Evolutionary conservation across 139 green algal genomes (phyloP).

Genomic region (Coccomyxa sp.): DNA sequence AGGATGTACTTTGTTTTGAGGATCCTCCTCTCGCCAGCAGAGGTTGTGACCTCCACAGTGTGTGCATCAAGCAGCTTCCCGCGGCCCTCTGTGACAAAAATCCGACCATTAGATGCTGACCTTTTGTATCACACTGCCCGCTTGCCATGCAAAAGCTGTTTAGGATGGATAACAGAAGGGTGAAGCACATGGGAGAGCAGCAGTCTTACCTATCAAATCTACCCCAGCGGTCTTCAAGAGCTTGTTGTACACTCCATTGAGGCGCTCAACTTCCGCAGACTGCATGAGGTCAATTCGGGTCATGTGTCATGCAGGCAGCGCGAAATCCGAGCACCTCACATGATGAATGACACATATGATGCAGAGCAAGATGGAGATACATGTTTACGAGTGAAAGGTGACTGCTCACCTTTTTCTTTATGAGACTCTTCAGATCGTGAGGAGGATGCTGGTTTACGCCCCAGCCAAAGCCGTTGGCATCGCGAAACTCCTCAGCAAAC

Average conservation of each 20-base stretch:
- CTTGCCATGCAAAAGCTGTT: background rate
- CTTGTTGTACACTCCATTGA: constrained; percentile 90
- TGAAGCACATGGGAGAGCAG: background rate
- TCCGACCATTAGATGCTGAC: background rate
- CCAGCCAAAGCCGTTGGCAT: constrained; percentile 86
- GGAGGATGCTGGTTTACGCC: constrained; percentile 9
- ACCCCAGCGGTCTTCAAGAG: constrained; percentile 75
- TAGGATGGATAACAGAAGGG: background rate
- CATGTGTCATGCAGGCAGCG: too few relatives aligned
- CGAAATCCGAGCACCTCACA: too few relatives aligned
- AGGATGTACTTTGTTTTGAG: constrained; percentile 77
- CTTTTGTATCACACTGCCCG: background rate
- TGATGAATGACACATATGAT: too few relatives aligned
- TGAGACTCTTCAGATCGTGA: constrained; percentile 45
- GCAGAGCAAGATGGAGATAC: too few relatives aligned
- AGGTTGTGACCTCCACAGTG: constrained; percentile 72
- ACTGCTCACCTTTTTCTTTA: constrained; percentile 45
- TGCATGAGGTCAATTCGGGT: too few relatives aligned
- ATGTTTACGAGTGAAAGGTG: too few relatives aligned
- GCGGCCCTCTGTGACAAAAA: constrained; percentile 60
- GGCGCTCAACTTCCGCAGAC: constrained; percentile 84
- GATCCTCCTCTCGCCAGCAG: background rate
- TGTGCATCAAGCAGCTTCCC: constrained; percentile 80
- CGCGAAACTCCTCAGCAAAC: constrained; percentile 81
- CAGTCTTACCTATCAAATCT: constrained; percentile 44